Conservation (phyloP, 2,329 filamentous ascomycete genomes). For the Pyricularia sp. region DNA sequence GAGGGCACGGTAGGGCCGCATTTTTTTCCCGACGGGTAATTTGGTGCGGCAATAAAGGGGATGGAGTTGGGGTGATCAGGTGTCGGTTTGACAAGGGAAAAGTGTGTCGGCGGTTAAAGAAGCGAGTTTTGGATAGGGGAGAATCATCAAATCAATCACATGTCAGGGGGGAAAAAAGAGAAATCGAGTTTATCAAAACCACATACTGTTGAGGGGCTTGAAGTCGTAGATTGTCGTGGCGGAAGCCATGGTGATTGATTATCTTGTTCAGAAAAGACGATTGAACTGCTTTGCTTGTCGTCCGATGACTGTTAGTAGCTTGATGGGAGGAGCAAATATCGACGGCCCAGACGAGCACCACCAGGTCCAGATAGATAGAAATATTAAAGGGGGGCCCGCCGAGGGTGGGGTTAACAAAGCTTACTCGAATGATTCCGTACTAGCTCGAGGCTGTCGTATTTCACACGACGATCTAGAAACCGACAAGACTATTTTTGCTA, state of each 20-base stretch:
- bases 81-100: not conserved
- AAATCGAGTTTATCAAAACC: not conserved
- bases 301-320: not conserved
- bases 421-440: not conserved
- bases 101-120: not conserved
- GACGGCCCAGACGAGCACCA: not conserved
- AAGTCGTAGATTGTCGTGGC: conserved; percentile 74
- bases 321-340: not conserved
- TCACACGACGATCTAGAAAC: not conserved
- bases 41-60: not conserved
- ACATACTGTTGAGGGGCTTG: conserved; percentile 71
- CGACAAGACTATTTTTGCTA: not conserved
- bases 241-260: conserved; percentile 45
- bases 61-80: not conserved
- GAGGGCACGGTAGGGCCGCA: not conserved
- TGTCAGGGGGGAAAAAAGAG: not conserved
- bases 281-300: not conserved
- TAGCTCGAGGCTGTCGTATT: not conserved
- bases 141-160: not conserved
- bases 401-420: not conserved
- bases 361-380: not conserved
- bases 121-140: not conserved
- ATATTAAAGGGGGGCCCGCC: not conserved
- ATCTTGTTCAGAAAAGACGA: not conserved
- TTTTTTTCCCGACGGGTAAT: not conserved